Evolutionary conservation across 352 stramenopile species (phyloP).

Genomic region (Globisporangium carolinianum): DNA sequence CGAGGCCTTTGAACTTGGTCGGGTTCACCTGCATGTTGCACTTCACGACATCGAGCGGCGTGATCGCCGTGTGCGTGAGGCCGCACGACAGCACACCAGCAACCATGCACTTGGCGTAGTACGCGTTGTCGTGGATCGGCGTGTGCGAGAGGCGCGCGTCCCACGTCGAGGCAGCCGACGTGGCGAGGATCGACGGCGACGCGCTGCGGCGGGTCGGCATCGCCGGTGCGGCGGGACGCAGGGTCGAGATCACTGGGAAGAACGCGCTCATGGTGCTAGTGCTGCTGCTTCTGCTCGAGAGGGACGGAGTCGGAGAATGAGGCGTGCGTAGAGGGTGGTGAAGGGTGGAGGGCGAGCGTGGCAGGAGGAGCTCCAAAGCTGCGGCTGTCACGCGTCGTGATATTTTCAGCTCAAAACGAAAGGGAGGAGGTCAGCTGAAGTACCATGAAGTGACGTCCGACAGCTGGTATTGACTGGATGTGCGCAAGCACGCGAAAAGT

Average conservation of each 20-base stretch:
- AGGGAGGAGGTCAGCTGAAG: background rate
- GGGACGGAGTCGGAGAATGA: slow-evolving; percentile 47
- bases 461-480: too few species aligned
- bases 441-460: too few species aligned
- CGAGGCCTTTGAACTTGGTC: slow-evolving; percentile 75
- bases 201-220: slow-evolving; percentile 29
- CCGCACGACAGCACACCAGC: slow-evolving; percentile 90
- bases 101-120: slow-evolving; percentile 95
- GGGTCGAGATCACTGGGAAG: slow-evolving; percentile 68
- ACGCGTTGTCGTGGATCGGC: slow-evolving; percentile 81
- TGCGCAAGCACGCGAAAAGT: too few species aligned
- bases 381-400: slow-evolving; percentile 11
- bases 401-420: background rate
- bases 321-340: background rate
- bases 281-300: background rate
- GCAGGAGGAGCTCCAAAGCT: background rate
- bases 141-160: slow-evolving; percentile 75
- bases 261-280: slow-evolving; percentile 54
- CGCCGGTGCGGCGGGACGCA: slow-evolving; percentile 47
- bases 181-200: slow-evolving; percentile 48
- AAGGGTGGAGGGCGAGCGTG: too few species aligned
- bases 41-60: slow-evolving; percentile 92
- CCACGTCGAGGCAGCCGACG: slow-evolving; percentile 68
- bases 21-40: slow-evolving; percentile 94
- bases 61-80: slow-evolving; percentile 90